Evolutionary conservation across 495 filamentous ascomycete species (phyloP).

Genomic region (Rostrohypoxylon terebratum): DNA sequence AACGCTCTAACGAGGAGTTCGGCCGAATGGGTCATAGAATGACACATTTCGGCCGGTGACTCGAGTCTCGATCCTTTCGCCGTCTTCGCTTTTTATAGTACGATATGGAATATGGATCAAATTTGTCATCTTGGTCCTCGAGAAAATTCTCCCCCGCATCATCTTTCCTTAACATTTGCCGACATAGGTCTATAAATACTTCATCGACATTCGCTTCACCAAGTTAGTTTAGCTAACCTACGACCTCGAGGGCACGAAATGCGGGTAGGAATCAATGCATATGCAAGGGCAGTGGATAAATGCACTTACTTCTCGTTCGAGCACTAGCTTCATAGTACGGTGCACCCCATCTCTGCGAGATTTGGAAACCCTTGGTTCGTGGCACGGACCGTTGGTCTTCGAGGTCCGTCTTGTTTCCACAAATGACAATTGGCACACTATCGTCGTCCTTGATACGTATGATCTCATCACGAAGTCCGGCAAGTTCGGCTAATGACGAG

Average conservation of each 20-base stretch:
- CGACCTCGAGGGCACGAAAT: conserved; percentile 4
- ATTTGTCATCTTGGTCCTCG: conserved; percentile 55
- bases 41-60: conserved; percentile 48
- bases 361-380: conserved; percentile 82
- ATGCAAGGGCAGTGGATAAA: conserved; percentile 8
- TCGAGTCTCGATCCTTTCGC: conserved; percentile 38
- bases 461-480: conserved; percentile 92
- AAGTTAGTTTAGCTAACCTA: conserved; percentile 14
- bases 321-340: conserved; percentile 97
- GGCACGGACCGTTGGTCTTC: conserved; percentile 91
- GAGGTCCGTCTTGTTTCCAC: conserved; percentile 97
- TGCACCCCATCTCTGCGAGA: conserved; percentile 89
- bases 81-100: conserved; percentile 47
- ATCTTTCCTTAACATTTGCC: conserved; percentile 88
- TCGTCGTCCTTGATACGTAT: conserved; percentile 96
- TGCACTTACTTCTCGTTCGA: conserved; percentile 69
- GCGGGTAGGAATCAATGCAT: conserved; percentile 21
- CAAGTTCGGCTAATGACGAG: conserved; percentile 86
- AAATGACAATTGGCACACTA: conserved; percentile 91
- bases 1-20: background rate
- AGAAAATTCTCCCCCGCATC: conserved; percentile 58
- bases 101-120: conserved; percentile 50
- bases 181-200: conserved; percentile 91
- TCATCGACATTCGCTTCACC: conserved; percentile 87
- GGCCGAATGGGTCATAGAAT: conserved; percentile 42